Conservation (phyloP, 1,284 basidiomycete species). For the Cerrena zonata region DNA sequence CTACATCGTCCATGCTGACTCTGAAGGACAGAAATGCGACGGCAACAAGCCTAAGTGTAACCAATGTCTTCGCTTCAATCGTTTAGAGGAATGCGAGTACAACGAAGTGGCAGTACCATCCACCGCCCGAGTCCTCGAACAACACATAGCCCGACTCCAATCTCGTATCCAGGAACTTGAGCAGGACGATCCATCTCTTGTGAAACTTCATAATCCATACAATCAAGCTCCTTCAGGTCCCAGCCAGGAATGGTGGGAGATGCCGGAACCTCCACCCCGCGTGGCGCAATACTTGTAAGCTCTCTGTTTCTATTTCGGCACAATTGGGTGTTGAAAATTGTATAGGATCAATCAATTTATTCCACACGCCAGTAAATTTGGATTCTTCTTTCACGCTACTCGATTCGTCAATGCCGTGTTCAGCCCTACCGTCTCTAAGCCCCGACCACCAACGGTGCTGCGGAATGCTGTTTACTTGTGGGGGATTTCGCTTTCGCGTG, state of each 20-base stretch:
- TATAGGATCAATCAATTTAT: constrained; percentile 30
- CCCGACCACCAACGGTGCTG: constrained; percentile 15
- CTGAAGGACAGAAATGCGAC: constrained; percentile 13
- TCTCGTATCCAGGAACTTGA: constrained; percentile 15
- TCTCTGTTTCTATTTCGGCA: not conserved
- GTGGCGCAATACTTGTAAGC: constrained; percentile 13
- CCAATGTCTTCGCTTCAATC: constrained; percentile 18
- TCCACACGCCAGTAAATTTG: constrained; percentile 26
- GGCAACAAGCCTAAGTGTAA: constrained; percentile 16
- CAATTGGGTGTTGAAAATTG: not conserved
- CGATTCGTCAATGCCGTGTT: constrained; percentile 22
- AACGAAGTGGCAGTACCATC: constrained; percentile 12
- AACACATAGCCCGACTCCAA: constrained; percentile 14
- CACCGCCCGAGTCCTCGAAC: constrained; percentile 13
- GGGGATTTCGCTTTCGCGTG: constrained; percentile 14
- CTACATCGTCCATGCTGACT: not conserved
- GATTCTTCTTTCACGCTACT: constrained; percentile 31
- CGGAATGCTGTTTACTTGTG: constrained; percentile 15
- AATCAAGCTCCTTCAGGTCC: not conserved
- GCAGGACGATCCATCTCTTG: constrained; percentile 15
- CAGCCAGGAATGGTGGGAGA: constrained; percentile 14
- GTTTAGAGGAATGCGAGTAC: constrained; percentile 18
- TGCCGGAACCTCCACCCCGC: constrained; percentile 14
- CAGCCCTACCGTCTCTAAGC: constrained; percentile 12
- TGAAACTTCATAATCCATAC: constrained; percentile 17